Percentiles rank a stretch among this genome's conserved stretches.
Evolutionary conservation across 1,284 basidiomycete genomes (phyloP).

Genomic region (Ustilago esculenta): DNA sequence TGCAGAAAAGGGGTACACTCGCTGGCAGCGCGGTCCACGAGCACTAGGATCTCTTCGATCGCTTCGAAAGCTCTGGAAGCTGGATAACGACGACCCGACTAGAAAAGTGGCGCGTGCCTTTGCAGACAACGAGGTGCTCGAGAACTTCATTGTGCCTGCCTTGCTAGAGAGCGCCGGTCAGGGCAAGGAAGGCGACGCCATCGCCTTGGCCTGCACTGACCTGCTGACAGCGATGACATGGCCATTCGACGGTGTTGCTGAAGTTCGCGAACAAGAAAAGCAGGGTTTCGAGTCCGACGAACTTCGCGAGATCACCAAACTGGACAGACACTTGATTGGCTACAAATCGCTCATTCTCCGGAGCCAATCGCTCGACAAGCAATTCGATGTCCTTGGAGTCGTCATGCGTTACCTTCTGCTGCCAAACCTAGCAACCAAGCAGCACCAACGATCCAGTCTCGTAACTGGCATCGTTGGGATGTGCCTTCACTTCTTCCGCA

Average conservation of each 20-base stretch:
- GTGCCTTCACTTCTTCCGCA: slow-evolving; percentile 66
- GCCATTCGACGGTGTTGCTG: slow-evolving; percentile 63
- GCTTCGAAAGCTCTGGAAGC: slow-evolving; percentile 61
- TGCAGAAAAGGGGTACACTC: slow-evolving; percentile 33
- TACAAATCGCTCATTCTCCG: slow-evolving; percentile 65
- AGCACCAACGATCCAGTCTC: slow-evolving; percentile 54
- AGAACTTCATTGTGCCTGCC: slow-evolving; percentile 63
- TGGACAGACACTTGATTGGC: slow-evolving; percentile 54
- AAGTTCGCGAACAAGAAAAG: slow-evolving; percentile 55
- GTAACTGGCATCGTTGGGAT: slow-evolving; percentile 62
- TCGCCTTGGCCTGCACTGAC: slow-evolving; percentile 65
- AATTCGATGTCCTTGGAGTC: slow-evolving; percentile 53
- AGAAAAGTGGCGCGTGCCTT: slow-evolving; percentile 62
- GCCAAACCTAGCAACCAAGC: slow-evolving; percentile 59
- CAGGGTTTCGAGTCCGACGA: slow-evolving; percentile 54
- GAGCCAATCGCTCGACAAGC: slow-evolving; percentile 35
- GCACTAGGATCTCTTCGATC: slow-evolving; percentile 58
- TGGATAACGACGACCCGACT: slow-evolving; percentile 61
- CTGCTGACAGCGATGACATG: slow-evolving; percentile 66
- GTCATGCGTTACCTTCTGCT: slow-evolving; percentile 61
- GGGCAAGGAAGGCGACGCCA: slow-evolving; percentile 50
- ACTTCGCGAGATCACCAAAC: slow-evolving; percentile 44
- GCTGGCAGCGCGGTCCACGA: slow-evolving; percentile 62
- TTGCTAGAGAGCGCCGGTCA: slow-evolving; percentile 61
- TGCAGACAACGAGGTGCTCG: slow-evolving; percentile 60